These are phyloP conservation scores for Umbelopsis ramanniana DNA, from an alignment of 192 early-diverging fungal genomes.

Conservation along the genomic window DNA sequence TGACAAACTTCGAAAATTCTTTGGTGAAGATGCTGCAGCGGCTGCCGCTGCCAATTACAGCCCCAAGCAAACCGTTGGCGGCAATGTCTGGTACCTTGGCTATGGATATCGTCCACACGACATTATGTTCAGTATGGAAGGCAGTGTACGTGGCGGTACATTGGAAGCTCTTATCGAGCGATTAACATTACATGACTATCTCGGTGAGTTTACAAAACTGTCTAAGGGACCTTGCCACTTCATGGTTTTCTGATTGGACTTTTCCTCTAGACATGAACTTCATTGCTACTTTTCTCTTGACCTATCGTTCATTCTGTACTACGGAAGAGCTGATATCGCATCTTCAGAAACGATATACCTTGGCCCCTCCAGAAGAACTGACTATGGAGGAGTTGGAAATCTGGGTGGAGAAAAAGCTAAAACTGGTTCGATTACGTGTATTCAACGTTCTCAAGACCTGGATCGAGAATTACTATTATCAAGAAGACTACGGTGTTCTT, in stretches of 20 bases:
- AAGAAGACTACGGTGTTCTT: slow-evolving; percentile 75
- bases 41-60: slow-evolving; percentile 22
- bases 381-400: slow-evolving; percentile 65
- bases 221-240: no score
- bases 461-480: slow-evolving; percentile 91
- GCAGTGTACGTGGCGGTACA: slow-evolving; percentile 88
- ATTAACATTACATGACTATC: slow-evolving; percentile 87
- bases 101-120: slow-evolving; percentile 81
- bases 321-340: slow-evolving; percentile 79
- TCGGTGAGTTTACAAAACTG: slow-evolving; percentile 26
- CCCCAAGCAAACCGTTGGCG: slow-evolving; percentile 8
- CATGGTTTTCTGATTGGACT: not conserved
- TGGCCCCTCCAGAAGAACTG: slow-evolving; percentile 75
- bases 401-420: slow-evolving; percentile 92
- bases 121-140: slow-evolving; percentile 83
- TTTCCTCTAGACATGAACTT: slow-evolving; percentile 69
- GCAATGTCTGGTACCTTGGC: slow-evolving; percentile 79
- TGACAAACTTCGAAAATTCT: slow-evolving; percentile 56
- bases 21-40: slow-evolving; percentile 51
- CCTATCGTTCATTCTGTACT: slow-evolving; percentile 91
- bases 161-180: slow-evolving; percentile 87
- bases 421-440: slow-evolving; percentile 86
- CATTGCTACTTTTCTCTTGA: slow-evolving; percentile 88
- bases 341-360: slow-evolving; percentile 79
- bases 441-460: slow-evolving; percentile 95